These are phyloP conservation scores for Ustilago curta DNA, from an alignment of 1,284 basidiomycete genomes.

Conservation along the genomic window DNA sequence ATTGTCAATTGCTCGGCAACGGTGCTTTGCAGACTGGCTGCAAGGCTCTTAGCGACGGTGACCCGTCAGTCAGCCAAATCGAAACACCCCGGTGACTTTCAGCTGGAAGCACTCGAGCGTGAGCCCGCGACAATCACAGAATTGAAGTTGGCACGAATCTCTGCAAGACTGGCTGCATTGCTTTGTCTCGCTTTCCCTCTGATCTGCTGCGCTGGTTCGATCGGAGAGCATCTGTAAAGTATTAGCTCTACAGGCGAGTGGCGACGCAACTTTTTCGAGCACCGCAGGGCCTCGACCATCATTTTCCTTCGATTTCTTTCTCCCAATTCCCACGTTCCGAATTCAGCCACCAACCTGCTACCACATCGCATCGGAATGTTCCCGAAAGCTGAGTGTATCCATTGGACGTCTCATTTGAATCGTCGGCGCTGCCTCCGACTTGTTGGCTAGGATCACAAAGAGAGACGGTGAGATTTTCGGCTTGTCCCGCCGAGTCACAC, in stretches of 20 bases:
- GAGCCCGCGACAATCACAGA: too few species aligned
- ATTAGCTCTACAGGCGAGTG: neutral
- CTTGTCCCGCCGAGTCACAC: neutral
- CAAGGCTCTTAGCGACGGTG: too few species aligned
- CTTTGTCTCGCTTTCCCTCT: too few species aligned
- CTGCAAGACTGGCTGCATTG: neutral
- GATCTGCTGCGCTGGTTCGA: neutral
- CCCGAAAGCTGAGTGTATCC: neutral
- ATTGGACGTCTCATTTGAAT: too few species aligned
- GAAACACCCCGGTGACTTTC: too few species aligned
- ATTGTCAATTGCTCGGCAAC: neutral
- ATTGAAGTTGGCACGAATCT: too few species aligned
- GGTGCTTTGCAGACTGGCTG: neutral
- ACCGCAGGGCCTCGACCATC: constrained; percentile 1
- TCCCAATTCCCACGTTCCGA: neutral
- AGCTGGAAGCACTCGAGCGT: too few species aligned
- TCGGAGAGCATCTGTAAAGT: constrained; percentile 3
- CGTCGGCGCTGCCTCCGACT: neutral
- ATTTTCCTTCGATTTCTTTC: neutral
- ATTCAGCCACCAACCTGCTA: neutral
- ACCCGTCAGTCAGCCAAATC: too few species aligned
- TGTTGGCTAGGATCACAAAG: too few species aligned
- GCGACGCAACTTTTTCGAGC: neutral
- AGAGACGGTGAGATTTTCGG: neutral
- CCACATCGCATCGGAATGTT: constrained; percentile 1